Conservation (phyloP, 495 filamentous ascomycete genomes). For the Lepraria neglecta region DNA sequence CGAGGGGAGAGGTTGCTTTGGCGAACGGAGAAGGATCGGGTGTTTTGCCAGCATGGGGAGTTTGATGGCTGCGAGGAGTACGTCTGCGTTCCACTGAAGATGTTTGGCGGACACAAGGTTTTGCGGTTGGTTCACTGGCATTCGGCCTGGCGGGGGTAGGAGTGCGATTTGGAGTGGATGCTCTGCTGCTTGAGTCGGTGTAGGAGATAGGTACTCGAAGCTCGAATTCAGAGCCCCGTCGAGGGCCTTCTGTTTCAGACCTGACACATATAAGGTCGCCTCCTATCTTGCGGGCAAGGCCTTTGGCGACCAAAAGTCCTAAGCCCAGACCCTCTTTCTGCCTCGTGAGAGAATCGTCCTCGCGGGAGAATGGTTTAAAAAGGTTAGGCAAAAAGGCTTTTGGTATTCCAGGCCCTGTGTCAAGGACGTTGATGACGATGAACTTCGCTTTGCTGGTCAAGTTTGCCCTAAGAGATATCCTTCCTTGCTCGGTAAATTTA, state of each 20-base stretch:
- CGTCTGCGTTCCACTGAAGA: constrained; percentile 19
- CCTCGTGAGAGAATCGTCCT: constrained; percentile 66
- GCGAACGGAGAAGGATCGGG: constrained; percentile 35
- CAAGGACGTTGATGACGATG: constrained; percentile 55
- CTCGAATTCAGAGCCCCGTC: constrained; percentile 67
- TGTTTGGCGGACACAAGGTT: constrained; percentile 13
- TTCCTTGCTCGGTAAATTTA: constrained; percentile 70
- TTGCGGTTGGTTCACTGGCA: constrained; percentile 10
- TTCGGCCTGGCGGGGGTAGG: constrained; percentile 25
- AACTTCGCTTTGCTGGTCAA: constrained; percentile 47
- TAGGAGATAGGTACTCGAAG: constrained; percentile 61
- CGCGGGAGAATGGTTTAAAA: constrained; percentile 68
- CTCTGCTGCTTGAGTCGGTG: constrained; percentile 37
- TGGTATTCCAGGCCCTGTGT: constrained; percentile 70
- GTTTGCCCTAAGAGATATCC: constrained; percentile 53
- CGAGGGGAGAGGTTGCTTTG: constrained; percentile 32
- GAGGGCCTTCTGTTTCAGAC: constrained; percentile 61
- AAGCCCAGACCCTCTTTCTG: constrained; percentile 68
- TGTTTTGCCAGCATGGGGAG: constrained; percentile 26
- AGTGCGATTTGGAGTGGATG: constrained; percentile 37
- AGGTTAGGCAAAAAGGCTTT: constrained; percentile 61
- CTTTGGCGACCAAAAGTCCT: constrained; percentile 70
- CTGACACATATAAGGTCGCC: constrained; percentile 65
- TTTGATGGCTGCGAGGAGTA: constrained; percentile 26
- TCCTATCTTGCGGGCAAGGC: constrained; percentile 66